A percentile compares a stretch with the other conserved stretches of the same genome.
These are phyloP conservation scores for Phytopythium cucurbitacearum DNA, from an alignment of 352 stramenopile genomes.

Conservation along the genomic window DNA sequence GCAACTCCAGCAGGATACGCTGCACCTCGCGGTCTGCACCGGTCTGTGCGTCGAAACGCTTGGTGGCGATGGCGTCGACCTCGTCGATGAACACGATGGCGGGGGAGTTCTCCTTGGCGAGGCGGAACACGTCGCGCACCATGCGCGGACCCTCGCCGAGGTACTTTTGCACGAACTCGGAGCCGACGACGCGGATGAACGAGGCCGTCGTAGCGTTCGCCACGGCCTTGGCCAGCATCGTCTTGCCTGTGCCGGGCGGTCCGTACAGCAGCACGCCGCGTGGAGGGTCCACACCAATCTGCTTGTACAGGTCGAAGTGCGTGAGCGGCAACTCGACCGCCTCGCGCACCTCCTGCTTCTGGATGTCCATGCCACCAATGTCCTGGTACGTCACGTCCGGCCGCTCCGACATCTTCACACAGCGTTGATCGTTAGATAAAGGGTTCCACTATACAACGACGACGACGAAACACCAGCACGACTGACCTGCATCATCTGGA, in stretches of 20 bases:
- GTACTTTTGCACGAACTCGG: conserved; percentile 99
- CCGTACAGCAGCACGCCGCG: conserved; percentile 98
- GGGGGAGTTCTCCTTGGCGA: conserved; percentile 98
- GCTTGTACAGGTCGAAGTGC: conserved; percentile 99
- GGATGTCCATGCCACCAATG: conserved; percentile 99
- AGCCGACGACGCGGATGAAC: conserved; percentile 97
- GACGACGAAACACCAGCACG: neutral
- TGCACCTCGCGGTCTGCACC: conserved; percentile 96
- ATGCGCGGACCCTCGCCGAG: conserved; percentile 98
- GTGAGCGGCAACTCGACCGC: conserved; percentile 99
- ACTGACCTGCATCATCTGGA: conserved; percentile 93
- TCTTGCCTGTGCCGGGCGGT: conserved; percentile 95
- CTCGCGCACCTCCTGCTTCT: conserved; percentile 98
- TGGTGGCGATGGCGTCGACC: conserved; percentile 99
- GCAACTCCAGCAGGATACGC: conserved; percentile 99
- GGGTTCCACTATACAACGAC: too few species aligned
- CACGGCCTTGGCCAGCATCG: conserved; percentile 99
- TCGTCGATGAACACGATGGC: conserved; percentile 99
- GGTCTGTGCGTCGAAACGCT: conserved; percentile 99
- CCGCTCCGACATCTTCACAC: conserved; percentile 93
- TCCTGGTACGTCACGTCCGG: conserved; percentile 95
- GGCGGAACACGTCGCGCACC: conserved; percentile 99
- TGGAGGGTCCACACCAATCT: conserved; percentile 99
- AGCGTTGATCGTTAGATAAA: neutral
- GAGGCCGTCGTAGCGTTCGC: conserved; percentile 98